phyloP scores from a whole-genome alignment of 2,329 filamentous ascomycete genomes.

The Diaporthe velutina region DNA sequence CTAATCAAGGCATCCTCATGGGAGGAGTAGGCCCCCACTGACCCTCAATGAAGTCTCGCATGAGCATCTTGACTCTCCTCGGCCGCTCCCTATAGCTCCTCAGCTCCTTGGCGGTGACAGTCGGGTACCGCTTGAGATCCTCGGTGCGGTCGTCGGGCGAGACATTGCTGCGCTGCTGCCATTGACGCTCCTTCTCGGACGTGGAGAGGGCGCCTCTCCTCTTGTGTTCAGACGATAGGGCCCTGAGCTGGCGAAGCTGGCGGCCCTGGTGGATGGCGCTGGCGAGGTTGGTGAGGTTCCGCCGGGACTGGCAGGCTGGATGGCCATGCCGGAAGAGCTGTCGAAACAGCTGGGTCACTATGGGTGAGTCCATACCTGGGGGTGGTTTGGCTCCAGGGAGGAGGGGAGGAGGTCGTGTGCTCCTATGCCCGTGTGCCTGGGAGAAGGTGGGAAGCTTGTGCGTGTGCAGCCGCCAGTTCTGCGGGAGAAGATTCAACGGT shows the following conservation, averaged over 20 bases:
- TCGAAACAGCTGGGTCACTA: conserved; percentile 83
- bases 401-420: background rate
- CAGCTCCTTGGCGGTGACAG: conserved; percentile 86
- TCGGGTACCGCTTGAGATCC: conserved; percentile 85
- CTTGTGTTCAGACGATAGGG: conserved; percentile 41
- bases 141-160: conserved; percentile 82
- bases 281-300: conserved; percentile 54
- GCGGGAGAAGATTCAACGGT: conserved; percentile 14
- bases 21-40: conserved; percentile 42
- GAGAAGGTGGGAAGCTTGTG: background rate
- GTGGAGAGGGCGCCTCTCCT: conserved; percentile 45
- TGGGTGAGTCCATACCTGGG: conserved; percentile 81
- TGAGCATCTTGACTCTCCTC: conserved; percentile 93
- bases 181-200: conserved; percentile 73
- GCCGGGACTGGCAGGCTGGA: conserved; percentile 70
- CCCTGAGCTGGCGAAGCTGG: conserved; percentile 50
- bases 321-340: conserved; percentile 80
- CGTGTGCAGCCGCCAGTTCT: background rate
- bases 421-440: background rate
- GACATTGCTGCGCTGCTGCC: conserved; percentile 86
- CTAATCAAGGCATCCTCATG: too few species aligned
- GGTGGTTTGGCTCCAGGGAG: background rate
- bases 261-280: conserved; percentile 55
- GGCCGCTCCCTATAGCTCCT: conserved; percentile 81
- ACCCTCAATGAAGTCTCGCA: conserved; percentile 98